Conservation (phyloP, 805 yeast species). For the Pichia kluyveri region DNA sequence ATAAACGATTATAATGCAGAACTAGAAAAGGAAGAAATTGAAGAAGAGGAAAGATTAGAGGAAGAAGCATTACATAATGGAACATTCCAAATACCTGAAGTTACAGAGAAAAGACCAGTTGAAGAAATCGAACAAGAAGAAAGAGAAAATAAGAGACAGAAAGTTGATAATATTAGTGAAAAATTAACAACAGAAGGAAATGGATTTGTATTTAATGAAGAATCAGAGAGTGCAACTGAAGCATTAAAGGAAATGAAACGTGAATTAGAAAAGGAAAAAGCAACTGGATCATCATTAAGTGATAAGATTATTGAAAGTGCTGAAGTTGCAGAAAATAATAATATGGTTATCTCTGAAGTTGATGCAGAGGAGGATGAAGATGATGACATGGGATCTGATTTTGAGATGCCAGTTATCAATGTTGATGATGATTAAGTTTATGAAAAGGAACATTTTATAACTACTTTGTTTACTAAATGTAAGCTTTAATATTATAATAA, state of each 20-base stretch:
- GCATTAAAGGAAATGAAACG: neutral
- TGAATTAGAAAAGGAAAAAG: neutral
- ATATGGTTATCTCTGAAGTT: neutral
- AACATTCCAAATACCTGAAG: neutral
- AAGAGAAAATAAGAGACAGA: slow-evolving; percentile 9
- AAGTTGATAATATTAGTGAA: slow-evolving; percentile 3
- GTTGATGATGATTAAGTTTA: slow-evolving; percentile 18
- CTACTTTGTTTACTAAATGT: too few species aligned
- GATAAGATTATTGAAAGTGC: slow-evolving; percentile 7
- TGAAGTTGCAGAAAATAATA: neutral
- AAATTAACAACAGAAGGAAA: slow-evolving; percentile 7
- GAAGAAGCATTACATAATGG: neutral
- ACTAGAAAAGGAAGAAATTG: slow-evolving; percentile 12
- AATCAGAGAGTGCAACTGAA: slow-evolving; percentile 1
- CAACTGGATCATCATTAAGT: slow-evolving; percentile 1
- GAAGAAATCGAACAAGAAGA: slow-evolving; percentile 9
- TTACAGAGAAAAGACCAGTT: slow-evolving; percentile 1
- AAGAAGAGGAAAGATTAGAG: slow-evolving; percentile 8
- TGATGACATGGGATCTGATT: slow-evolving; percentile 24
- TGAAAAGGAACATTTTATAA: too few species aligned
- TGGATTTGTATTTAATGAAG: slow-evolving; percentile 12
- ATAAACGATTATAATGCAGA: neutral
- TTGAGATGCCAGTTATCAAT: slow-evolving; percentile 30
- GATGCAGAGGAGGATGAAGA: slow-evolving; percentile 7
- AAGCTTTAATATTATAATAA: too few species aligned